Evolutionary conservation across 257 asterid genomes (phyloP).

Genomic region (Solanum chaucha): DNA sequence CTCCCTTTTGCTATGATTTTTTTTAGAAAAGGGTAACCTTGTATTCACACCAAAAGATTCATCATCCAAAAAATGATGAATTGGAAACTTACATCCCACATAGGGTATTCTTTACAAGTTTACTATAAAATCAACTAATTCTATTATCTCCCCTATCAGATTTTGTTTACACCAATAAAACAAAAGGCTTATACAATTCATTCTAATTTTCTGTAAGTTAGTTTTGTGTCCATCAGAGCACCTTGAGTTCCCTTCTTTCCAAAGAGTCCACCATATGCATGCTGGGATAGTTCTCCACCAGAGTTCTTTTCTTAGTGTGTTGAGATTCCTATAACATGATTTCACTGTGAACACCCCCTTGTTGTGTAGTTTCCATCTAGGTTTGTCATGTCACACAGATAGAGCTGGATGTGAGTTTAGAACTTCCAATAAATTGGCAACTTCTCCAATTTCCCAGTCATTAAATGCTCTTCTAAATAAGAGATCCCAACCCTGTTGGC

Average conservation of each 20-base stretch:
- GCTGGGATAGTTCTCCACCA: not conserved
- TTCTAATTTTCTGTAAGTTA: not conserved
- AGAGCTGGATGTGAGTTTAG: not conserved
- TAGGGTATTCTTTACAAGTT: not conserved
- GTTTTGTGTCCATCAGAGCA: not conserved
- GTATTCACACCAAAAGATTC: not conserved
- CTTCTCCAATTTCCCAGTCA: not conserved
- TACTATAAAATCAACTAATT: not conserved
- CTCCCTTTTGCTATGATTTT: not conserved
- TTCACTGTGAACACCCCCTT: not conserved
- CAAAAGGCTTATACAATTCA: not conserved
- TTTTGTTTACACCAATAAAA: not conserved
- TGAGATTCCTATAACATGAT: not conserved
- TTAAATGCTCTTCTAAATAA: not conserved
- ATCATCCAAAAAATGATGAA: not conserved
- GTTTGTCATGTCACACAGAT: not conserved
- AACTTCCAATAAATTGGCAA: not conserved
- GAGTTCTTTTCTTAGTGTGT: not conserved
- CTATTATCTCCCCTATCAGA: not conserved
- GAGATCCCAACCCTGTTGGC: not conserved
- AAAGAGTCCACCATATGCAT: not conserved
- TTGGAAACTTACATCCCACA: not conserved
- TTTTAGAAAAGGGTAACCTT: not conserved
- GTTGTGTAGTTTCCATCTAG: not conserved
- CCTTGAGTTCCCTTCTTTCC: not conserved